These are phyloP conservation scores for Pichia kudriavzevii DNA, from an alignment of 1,139 yeast species.

Conservation along the genomic window DNA sequence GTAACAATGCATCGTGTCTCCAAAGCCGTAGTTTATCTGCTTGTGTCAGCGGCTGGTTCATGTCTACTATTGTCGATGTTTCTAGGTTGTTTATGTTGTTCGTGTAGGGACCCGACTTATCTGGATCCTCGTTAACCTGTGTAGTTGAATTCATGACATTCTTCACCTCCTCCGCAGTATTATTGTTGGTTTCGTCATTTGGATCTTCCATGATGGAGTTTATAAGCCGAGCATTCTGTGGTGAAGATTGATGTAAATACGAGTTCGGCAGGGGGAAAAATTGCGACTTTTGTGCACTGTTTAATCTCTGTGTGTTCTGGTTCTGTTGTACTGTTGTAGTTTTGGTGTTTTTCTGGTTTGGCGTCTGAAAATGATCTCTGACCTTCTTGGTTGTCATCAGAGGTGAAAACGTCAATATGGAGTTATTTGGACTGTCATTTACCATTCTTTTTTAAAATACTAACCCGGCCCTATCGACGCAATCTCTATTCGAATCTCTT, in stretches of 20 bases:
- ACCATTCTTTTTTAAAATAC: constrained; percentile 18
- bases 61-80: constrained; percentile 11
- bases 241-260: constrained; percentile 16
- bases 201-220: constrained; percentile 5
- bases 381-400: constrained; percentile 38
- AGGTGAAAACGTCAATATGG: constrained; percentile 59
- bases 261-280: constrained; percentile 10
- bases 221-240: constrained; percentile 8
- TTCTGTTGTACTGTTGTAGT: neutral
- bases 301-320: neutral
- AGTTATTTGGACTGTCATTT: constrained; percentile 39
- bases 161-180: neutral
- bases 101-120: too few species aligned
- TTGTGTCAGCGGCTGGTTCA: constrained; percentile 50
- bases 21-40: constrained; percentile 83
- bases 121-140: too few species aligned
- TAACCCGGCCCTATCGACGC: too few species aligned
- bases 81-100: constrained; percentile 8
- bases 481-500: too few species aligned
- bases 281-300: constrained; percentile 2
- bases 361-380: constrained; percentile 45
- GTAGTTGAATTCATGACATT: neutral
- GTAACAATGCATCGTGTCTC: constrained; percentile 92
- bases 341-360: constrained; percentile 18
- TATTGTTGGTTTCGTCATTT: constrained; percentile 2